These are phyloP conservation scores for Hemileccinum impolitum DNA, from an alignment of 768 basidiomycete genomes.

Conservation along the genomic window DNA sequence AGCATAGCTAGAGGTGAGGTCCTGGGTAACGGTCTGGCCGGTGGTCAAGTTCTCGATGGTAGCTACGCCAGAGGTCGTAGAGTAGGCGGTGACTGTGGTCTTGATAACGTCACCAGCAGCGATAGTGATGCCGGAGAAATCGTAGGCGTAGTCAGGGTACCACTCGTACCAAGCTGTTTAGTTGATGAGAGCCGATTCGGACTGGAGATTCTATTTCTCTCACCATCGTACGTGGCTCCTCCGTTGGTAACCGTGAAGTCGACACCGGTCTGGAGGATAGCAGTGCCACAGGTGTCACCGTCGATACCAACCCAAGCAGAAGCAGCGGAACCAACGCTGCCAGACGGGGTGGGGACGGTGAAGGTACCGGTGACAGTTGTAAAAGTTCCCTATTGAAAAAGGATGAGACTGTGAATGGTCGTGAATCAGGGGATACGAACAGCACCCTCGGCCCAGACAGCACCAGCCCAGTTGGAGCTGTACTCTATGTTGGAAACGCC, in stretches of 20 bases:
- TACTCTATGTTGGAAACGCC: conserved; percentile 10
- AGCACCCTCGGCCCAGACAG: conserved; percentile 2
- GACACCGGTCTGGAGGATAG: conserved; percentile 21
- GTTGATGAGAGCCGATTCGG: not conserved
- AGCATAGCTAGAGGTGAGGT: conserved; percentile 10
- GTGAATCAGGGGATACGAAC: conserved; percentile 3
- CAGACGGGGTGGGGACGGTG: conserved; percentile 15
- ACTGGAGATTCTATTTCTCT: not conserved
- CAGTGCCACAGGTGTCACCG: conserved; percentile 9
- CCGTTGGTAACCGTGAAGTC: conserved; percentile 6
- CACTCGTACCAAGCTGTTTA: conserved; percentile 23
- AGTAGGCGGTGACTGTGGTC: conserved; percentile 14
- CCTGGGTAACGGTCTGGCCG: conserved; percentile 2
- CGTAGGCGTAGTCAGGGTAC: conserved; percentile 14
- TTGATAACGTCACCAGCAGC: conserved; percentile 15
- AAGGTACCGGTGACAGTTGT: conserved; percentile 17
- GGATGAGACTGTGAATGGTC: not conserved
- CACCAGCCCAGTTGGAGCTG: conserved; percentile 20
- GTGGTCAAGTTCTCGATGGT: conserved; percentile 21
- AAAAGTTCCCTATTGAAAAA: conserved; percentile 17
- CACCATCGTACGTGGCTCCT: conserved; percentile 9
- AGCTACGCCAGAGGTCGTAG: conserved; percentile 16
- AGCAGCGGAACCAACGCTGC: conserved; percentile 7
- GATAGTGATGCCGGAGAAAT: conserved; percentile 15
- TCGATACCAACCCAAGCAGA: conserved; percentile 27